Percentiles rank a stretch among this genome's conserved stretches.
Conservation (phyloP, 805 yeast genomes). For the Blastobotrys americana region DNA sequence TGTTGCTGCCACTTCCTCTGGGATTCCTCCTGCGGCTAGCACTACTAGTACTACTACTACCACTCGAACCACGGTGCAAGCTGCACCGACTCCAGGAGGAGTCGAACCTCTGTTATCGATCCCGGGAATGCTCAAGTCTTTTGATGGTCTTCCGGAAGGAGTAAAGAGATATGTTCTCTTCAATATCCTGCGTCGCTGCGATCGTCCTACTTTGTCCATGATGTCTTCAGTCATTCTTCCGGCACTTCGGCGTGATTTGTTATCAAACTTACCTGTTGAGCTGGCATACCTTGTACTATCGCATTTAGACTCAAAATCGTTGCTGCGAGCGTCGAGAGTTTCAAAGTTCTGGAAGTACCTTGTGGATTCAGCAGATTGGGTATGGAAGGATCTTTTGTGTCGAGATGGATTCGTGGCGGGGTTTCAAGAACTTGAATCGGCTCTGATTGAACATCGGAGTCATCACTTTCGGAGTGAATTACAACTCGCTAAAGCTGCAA, state of each 20-base stretch:
- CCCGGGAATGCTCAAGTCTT: conserved; percentile 25
- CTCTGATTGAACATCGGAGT: conserved; percentile 28
- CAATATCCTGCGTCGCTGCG: conserved; percentile 49
- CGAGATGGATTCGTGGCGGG: conserved; percentile 48
- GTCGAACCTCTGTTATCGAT: conserved; percentile 11
- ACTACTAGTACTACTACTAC: conserved; percentile 4
- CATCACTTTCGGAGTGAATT: conserved; percentile 27
- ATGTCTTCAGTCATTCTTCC: conserved; percentile 45
- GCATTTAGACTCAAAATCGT: conserved; percentile 54
- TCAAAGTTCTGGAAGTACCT: conserved; percentile 62
- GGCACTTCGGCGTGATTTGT: conserved; percentile 64
- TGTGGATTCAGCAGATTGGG: conserved; percentile 49
- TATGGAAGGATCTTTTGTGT: conserved; percentile 65
- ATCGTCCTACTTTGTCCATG: conserved; percentile 55
- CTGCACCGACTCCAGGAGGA: conserved; percentile 4
- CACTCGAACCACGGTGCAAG: conserved; percentile 2
- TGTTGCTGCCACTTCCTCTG: neutral
- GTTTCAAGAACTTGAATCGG: conserved; percentile 35
- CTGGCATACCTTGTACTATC: conserved; percentile 57
- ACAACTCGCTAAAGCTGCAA: neutral
- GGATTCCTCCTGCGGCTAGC: neutral
- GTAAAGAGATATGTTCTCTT: conserved; percentile 46
- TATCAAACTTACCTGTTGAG: conserved; percentile 68
- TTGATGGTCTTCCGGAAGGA: conserved; percentile 36
- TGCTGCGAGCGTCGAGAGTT: conserved; percentile 56